Base-by-base conservation (phyloP, 192 early-diverging fungal species). In the Spinellus fusiger region DNA sequence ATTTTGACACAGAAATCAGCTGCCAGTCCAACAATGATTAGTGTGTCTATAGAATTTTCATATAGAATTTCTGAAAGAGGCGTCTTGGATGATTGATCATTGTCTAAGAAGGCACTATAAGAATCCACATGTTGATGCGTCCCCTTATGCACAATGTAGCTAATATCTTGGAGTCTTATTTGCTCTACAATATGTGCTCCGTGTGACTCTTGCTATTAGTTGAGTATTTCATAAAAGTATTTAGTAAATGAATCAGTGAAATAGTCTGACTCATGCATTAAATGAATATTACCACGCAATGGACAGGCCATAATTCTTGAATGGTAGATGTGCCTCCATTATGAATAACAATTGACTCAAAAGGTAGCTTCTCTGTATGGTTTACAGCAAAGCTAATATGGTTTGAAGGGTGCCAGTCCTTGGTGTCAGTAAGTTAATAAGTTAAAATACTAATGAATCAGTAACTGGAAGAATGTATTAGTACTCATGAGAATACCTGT, bases 331-430 rank as follows among this genome's bases (percentile, higher is more conserved):
- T 18, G 12, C 62, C 56, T 27, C 61, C 51, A 28, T 70, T 56
- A 5, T 64, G 37, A 15, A 70, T 56, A 4, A 15, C 25, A 1
- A 49, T 56, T 3, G 58, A 49, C 18, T 70, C 57, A 49, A 70
- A 64, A 1, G 49, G 34, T 26, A 38, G 20, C 5, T 49, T 64
- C 40, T 62, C 53, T 9, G 23, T 32, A 25, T 64, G 62, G 13
- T 70, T 64, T 2, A 58, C 60, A n/a, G 56, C 62, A 40, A 70
- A 70, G 15, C 68, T 70, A 22, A 61, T 25, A 61, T 70, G 68
- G 31, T 65, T 44, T 4, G n/a, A 25, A 40, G 68, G 62, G 48
- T 70, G 68, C 68, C 68, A 70, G 25, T 70, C 68, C 58, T 55
- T 32, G 16, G 2, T 55, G 3, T 18, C 1, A 22, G 23, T 56